Evolutionary conservation across 2,329 filamentous ascomycete species (phyloP).

Genomic region (Sphaerostilbella broomeana): DNA sequence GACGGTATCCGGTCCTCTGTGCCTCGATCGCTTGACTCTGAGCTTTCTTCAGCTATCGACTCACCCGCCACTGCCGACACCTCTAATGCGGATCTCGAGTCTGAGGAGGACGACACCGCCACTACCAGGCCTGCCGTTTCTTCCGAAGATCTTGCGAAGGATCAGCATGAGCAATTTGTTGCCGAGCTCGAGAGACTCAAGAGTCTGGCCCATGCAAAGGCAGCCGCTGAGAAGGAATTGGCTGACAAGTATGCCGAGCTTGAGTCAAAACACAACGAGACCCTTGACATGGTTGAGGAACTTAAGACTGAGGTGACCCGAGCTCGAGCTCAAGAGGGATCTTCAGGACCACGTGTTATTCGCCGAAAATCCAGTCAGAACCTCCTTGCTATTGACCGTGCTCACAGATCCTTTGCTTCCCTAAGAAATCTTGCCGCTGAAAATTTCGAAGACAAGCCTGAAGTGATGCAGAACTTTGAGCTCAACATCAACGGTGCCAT

Average conservation of each 20-base stretch:
- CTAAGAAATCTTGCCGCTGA: slow-evolving; percentile 83
- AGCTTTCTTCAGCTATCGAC: slow-evolving; percentile 81
- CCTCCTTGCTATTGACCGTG: slow-evolving; percentile 78
- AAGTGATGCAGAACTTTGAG: slow-evolving; percentile 88
- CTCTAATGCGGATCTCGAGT: slow-evolving; percentile 48
- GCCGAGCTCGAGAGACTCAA: slow-evolving; percentile 68
- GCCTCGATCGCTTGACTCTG: slow-evolving; percentile 87
- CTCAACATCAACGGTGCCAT: slow-evolving; percentile 85
- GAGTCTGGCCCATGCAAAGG: slow-evolving; percentile 66
- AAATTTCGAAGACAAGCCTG: slow-evolving; percentile 74
- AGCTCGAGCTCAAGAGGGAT: slow-evolving; percentile 55
- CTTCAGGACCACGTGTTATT: slow-evolving; percentile 72
- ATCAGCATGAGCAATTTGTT: slow-evolving; percentile 23
- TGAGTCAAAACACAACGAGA: slow-evolving; percentile 72
- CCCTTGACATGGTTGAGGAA: slow-evolving; percentile 80
- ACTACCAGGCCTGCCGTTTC: slow-evolving; percentile 38
- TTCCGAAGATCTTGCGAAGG: slow-evolving; percentile 33
- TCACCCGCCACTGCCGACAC: slow-evolving; percentile 60
- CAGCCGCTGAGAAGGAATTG: slow-evolving; percentile 65
- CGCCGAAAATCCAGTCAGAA: slow-evolving; percentile 91
- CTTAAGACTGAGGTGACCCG: slow-evolving; percentile 81
- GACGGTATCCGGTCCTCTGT: slow-evolving; percentile 58
- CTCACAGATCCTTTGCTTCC: slow-evolving; percentile 83
- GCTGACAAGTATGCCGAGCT: slow-evolving; percentile 76
- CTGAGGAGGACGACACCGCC: slow-evolving; percentile 36